Base-by-base conservation (phyloP, 2,329 filamentous ascomycete genomes). In the Sporothrix mexicana region DNA sequence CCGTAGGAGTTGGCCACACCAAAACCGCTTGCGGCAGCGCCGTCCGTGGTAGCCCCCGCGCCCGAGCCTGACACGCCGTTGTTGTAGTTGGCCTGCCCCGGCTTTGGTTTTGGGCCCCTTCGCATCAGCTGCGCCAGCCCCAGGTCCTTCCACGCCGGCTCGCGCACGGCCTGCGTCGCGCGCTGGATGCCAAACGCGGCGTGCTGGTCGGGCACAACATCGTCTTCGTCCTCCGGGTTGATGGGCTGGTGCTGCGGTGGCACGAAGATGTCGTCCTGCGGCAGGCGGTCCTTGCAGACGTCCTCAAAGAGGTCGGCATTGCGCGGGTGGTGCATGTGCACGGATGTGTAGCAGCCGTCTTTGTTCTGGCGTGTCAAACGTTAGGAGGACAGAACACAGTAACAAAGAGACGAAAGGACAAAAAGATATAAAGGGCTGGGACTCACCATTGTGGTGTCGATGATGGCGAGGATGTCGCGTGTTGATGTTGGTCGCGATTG, bases 151-250 rank as follows among this genome's bases (percentile, higher is more conserved):
- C 93, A 97, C 8, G 90, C 90, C 1, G 91, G 86, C 82, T 94
- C 92, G 77, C 87, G 88, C 77, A 85, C 86, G 75, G 88, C 87
- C 82, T 94, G 91, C 17, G 92, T 95, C 10, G 93, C 93, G 76
- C 92, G 88, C 80, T 93, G 90, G 77, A 97, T 96, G 53, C 93
- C 93, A 80, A 96, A 96, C 0, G 93, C 93, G 13, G 93, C 93
- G 79, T 96, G 93, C 82, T 96, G 93, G 81, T 96, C 93, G 0
- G 93, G 93, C 4, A 96, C 93, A 3, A 96, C 92, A 78, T 96
- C 93, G 79, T 96, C 93, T 82, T 96, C 93, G 80, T 96, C 93
- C 81, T 96, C 93, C 0, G 93, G 93, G 80, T 96, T 95, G 79
- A 94, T 86, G 55, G 93, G 93, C 80, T 94, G 92, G 79, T 94